Base-by-base conservation (phyloP, 257 asterid species). In the Lithospermum erythrorhizon region DNA sequence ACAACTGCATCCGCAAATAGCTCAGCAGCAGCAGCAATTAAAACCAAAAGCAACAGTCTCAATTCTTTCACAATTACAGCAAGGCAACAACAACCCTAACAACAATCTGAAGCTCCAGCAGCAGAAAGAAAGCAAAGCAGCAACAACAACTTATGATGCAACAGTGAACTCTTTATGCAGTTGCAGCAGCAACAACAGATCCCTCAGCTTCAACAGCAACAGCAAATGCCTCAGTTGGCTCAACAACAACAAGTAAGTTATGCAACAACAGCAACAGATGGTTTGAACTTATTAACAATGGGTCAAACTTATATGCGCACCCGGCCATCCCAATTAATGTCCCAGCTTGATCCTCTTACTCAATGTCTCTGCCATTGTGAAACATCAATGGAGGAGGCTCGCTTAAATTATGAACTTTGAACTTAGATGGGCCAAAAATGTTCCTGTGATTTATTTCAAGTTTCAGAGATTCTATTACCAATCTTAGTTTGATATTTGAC, bases 261-360 rank as follows among this genome's bases (percentile, higher is more conserved):
- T 70, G 45, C 84, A 74, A 48, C 80, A 63, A 37, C 79, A 67
- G 29, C 83, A 69, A 60, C 88, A 78, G 72, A 83, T 81, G 85
- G 85, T 69, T 23, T 89, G 87, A 16, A 54, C 85, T n/a, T n/a
- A n/a, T n/a, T n/a, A 0, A 83, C 82, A 21, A 73, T 84, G 78
- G 80, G 80, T 70, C 98, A 86, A 69, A 70, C 76, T 32, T 84
- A 84, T 57, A 77, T 81, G 80, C 95, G 86, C 30, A 77, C 75
- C 3, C 89, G 88, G 9, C 79, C 90, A 65, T 65, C 93, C 18
- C 96, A 81, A 63, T 49, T 81, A 55, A 66, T 83, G 78, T 64
- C 86, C 15, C 97, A 90, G 6, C n/a, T n/a, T 6, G 32, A 27
- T 27, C 32, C 32, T 7, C 32, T n/a, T n/a, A 27, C 32, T 27